These are phyloP conservation scores for Gynandropsis gynandra DNA, from an alignment of 345 rosid species.

Conservation along the genomic window DNA sequence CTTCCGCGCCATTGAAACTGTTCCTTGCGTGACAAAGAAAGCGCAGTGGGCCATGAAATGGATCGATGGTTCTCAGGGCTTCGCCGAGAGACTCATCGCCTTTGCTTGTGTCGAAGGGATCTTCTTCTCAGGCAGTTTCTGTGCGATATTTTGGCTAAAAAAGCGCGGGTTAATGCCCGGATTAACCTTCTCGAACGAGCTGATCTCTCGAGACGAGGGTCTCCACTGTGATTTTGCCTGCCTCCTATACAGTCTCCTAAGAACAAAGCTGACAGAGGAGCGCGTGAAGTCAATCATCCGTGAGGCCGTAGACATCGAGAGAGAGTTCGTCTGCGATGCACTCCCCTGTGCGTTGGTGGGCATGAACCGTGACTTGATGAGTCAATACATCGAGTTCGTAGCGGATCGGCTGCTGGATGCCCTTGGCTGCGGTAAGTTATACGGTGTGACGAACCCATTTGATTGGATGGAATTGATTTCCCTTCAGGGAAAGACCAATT, in stretches of 20 bases:
- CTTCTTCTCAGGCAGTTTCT: conserved; percentile 88
- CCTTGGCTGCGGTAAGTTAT: conserved; percentile 64
- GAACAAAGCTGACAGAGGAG: conserved; percentile 55
- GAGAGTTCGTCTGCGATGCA: conserved; percentile 91
- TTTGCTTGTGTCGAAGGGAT: conserved; percentile 97
- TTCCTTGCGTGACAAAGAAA: conserved; percentile 70
- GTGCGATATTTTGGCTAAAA: conserved; percentile 86
- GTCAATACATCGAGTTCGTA: conserved; percentile 83
- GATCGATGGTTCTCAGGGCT: conserved; percentile 72
- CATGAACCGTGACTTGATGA: conserved; percentile 70
- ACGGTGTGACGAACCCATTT: conserved; percentile 55
- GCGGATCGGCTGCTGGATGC: conserved; percentile 69
- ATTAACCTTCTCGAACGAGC: conserved; percentile 82
- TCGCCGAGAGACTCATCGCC: conserved; percentile 70
- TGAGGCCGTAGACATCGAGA: conserved; percentile 86
- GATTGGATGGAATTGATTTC: conserved; percentile 95
- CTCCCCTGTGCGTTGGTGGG: conserved; percentile 85
- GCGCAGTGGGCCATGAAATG: conserved; percentile 74
- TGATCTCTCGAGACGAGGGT: conserved; percentile 92
- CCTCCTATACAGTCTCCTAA: conserved; percentile 46
- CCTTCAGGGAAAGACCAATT: conserved; percentile 81
- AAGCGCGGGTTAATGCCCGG: conserved; percentile 95
- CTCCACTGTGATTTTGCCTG: conserved; percentile 95
- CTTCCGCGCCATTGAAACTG: conserved; percentile 65
- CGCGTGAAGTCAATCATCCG: conserved; percentile 56